Evolutionary conservation across 257 asterid genomes (phyloP), one percentile per base, ranked within the genome.

Genomic region (Leonotis leonurus): DNA sequence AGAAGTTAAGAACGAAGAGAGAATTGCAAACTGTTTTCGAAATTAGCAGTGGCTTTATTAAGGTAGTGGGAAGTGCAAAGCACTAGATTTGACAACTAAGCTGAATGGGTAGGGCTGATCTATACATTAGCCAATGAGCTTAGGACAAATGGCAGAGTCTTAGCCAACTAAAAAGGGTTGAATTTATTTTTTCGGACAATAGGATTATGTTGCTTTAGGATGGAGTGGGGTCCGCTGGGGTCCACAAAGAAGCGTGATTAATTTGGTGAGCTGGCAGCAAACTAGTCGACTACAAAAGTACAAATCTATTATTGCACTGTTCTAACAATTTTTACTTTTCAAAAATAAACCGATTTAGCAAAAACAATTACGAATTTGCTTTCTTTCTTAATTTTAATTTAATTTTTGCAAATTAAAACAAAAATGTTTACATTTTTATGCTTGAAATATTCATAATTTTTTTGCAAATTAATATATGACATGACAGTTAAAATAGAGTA

Each of bases 131-230:
- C 94, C 60, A 79, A 85, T 83, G 8, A 44, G 22, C 4, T 2
- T 2, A 5, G 0, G 81, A 68, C 81, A 76, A 6, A 56, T 83
- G 80, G 56, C 26, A 0, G 3, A 18, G 0, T 70, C 77, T 76
- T 77, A 84, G 81, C 95, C 91, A 73, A 52, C 68, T 55, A 41
- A 68, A 68, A 53, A 21, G 29, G 57, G 60, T 12, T 39, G 21
- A 18, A 53, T 39, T 32, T 16, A n/a, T n/a, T 2, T 8, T 49
- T 36, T n/a, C 21, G n/a, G 44, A 75, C 77, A 71, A 40, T 50
- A 50, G n/a, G 36, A 6, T 16, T 27, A 52, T 71, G 77, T 52
- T 56, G 41, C 24, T 37, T 20, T 16, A 51, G 18, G 26, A 20
- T 1, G 37, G 54, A n/a, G 74, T n/a, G n/a, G n/a, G n/a, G n/a